phyloP scores from a whole-genome alignment of 352 stramenopile genomes.

The Globisporangium ultimum region DNA sequence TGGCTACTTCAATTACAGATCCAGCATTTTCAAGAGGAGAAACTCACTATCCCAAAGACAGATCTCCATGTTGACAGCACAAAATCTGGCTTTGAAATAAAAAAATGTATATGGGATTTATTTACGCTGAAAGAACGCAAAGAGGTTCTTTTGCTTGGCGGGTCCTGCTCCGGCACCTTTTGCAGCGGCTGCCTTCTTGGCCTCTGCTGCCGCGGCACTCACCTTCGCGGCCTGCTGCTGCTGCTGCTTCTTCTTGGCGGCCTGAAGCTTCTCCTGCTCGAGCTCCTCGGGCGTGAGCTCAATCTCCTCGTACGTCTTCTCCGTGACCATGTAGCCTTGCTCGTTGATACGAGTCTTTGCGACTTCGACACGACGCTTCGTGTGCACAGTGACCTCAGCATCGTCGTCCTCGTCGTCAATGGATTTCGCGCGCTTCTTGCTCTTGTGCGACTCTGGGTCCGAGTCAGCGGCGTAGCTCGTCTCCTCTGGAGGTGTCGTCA shows the following conservation, averaged over 20 bases:
- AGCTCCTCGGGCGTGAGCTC: constrained; percentile 60
- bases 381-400: constrained; percentile 15
- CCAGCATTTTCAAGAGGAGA: no score
- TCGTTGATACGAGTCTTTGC: constrained; percentile 79
- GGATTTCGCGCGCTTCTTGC: constrained; percentile 15
- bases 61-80: no score
- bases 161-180: constrained; percentile 27
- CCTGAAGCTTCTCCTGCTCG: constrained; percentile 38
- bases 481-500: constrained; percentile 29
- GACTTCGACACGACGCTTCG: constrained; percentile 53
- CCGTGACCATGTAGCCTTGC: constrained; percentile 84
- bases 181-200: constrained; percentile 53
- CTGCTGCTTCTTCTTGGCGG: constrained; percentile 58
- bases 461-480: constrained; percentile 9
- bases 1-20: no score
- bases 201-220: constrained; percentile 29
- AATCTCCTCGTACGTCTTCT: constrained; percentile 71
- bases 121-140: constrained; percentile 58
- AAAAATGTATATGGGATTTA: constrained; percentile 5
- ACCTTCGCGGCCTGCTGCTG: constrained; percentile 34
- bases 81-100: background rate
- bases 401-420: constrained; percentile 14
- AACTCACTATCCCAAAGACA: no score
- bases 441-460: constrained; percentile 4
- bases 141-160: constrained; percentile 66